Evolutionary conservation across 257 asterid genomes (phyloP).

Genomic region (Rhazya stricta): DNA sequence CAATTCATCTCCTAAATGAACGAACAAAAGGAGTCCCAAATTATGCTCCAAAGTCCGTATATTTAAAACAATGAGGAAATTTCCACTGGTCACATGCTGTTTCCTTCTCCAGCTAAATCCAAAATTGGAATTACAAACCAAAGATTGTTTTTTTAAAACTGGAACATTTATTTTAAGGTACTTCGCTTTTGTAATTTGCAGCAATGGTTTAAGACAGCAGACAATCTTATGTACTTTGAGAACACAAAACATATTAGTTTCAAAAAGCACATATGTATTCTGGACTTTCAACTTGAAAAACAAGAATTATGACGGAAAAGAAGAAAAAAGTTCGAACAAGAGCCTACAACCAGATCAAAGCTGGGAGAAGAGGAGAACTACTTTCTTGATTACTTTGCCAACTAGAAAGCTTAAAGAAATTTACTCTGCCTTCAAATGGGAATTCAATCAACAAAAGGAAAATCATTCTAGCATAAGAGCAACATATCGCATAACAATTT

Average conservation of each 20-base stretch:
- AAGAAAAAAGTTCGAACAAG: not conserved
- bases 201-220: not conserved
- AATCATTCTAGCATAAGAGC: no score
- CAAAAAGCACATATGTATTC: no score
- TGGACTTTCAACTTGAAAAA: not conserved
- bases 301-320: not conserved
- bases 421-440: not conserved
- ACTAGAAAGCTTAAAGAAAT: not conserved
- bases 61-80: no score
- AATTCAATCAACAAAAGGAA: not conserved
- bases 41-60: no score
- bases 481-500: not conserved
- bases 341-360: not conserved
- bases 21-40: no score
- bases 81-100: no score
- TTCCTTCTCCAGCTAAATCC: not conserved
- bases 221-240: not conserved
- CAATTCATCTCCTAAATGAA: not conserved
- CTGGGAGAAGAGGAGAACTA: not conserved
- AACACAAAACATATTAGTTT: not conserved
- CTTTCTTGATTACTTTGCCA: not conserved
- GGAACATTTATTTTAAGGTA: not conserved
- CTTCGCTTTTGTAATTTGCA: not conserved
- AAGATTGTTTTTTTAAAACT: not conserved
- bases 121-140: not conserved